These are phyloP conservation scores for Calonectria montana DNA, from an alignment of 2,329 filamentous ascomycete genomes.

Conservation along the genomic window DNA sequence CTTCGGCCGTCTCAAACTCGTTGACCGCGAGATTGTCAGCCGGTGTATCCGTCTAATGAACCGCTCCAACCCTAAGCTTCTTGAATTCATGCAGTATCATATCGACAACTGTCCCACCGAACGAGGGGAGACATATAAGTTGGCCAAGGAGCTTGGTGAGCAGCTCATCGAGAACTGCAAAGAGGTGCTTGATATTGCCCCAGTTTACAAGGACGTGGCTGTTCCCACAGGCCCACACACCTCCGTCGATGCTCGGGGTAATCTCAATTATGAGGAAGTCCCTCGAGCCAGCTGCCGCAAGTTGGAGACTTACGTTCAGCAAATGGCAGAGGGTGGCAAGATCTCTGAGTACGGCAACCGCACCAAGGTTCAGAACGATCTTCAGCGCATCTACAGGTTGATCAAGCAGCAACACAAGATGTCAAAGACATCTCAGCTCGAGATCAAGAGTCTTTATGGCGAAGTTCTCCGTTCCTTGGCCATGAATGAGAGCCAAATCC, in stretches of 20 bases:
- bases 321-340: conserved; percentile 98
- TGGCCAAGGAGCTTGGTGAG: conserved; percentile 94
- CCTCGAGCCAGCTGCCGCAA: conserved; percentile 92
- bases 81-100: conserved; percentile 99
- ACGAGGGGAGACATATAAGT: conserved; percentile 94
- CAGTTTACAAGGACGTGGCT: conserved; percentile 95
- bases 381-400: conserved; percentile 95
- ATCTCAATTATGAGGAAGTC: conserved; percentile 90
- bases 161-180: conserved; percentile 98
- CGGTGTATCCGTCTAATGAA: conserved; percentile 99
- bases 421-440: conserved; percentile 93
- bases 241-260: conserved; percentile 90
- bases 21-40: conserved; percentile 98
- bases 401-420: conserved; percentile 99
- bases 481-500: conserved; percentile 98
- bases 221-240: conserved; percentile 93
- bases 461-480: conserved; percentile 93
- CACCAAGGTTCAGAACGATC: conserved; percentile 96
- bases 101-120: conserved; percentile 99
- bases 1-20: conserved; percentile 90
- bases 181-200: conserved; percentile 84
- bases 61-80: conserved; percentile 91
- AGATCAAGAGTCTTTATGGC: conserved; percentile 95
- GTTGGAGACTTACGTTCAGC: conserved; percentile 96
- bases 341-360: conserved; percentile 99